Evolutionary conservation across 2,329 filamentous ascomycete species (phyloP).

Genomic region (Xylaria sp.): DNA sequence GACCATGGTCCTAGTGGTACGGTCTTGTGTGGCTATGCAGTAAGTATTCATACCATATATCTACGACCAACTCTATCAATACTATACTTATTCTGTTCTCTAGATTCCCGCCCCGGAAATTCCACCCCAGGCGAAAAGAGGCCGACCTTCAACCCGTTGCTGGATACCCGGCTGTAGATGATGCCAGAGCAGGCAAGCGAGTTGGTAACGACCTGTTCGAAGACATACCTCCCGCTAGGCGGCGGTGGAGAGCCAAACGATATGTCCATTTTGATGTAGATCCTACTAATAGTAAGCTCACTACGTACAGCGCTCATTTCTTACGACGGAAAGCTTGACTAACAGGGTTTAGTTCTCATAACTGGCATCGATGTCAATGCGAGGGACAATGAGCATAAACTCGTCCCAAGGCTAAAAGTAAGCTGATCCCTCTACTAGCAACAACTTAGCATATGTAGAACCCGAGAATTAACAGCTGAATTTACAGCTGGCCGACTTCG

Average conservation of each 20-base stretch:
- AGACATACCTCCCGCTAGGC: conserved; percentile 27
- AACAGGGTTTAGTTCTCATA: conserved; percentile 37
- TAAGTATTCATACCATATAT: conserved; percentile 24
- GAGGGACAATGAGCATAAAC: conserved; percentile 37
- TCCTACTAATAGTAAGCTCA: conserved; percentile 39
- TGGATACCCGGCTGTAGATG: background rate
- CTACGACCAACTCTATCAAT: too few relatives aligned
- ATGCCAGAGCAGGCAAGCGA: conserved; percentile 18
- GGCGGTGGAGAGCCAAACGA: conserved; percentile 37
- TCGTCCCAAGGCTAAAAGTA: conserved; percentile 42
- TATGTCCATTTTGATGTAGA: conserved; percentile 45
- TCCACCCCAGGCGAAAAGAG: conserved; percentile 38
- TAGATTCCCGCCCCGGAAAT: conserved; percentile 43
- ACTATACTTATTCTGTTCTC: conserved; percentile 27
- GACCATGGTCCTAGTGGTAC: conserved; percentile 37
- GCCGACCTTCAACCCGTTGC: background rate
- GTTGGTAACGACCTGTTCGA: conserved; percentile 40
- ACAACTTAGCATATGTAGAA: background rate
- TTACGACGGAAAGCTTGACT: background rate
- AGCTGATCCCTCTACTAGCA: background rate
- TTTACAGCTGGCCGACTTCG: conserved; percentile 42
- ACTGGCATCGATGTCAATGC: conserved; percentile 27
- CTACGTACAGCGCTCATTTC: background rate
- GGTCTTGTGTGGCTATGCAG: conserved; percentile 42
- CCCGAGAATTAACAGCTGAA: conserved; percentile 3